Evolutionary conservation across 441 rosid genomes (phyloP).

Genomic region (Aquilaria agallochum): DNA sequence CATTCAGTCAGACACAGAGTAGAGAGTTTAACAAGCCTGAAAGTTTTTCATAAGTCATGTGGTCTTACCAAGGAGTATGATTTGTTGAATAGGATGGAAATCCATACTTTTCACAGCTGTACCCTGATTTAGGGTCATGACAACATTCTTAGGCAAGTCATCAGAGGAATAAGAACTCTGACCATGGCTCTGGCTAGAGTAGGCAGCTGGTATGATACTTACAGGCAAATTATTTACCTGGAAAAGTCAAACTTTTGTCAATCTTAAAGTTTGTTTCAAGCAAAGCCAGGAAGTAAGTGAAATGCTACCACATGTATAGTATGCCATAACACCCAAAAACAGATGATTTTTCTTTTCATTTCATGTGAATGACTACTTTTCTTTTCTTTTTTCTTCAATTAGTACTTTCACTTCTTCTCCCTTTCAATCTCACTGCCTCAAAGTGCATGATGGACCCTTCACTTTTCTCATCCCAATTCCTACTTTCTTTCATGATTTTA

Average conservation of each 20-base stretch:
- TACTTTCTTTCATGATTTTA: no score
- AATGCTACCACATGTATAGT: constrained; percentile 2
- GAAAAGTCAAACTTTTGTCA: constrained; percentile 10
- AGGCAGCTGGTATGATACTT: constrained; percentile 62
- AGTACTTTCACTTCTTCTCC: no score
- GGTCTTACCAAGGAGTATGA: constrained; percentile 63
- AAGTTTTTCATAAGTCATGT: constrained; percentile 7
- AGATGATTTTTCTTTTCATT: no score
- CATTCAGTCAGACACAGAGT: not conserved
- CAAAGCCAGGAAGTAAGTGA: constrained; percentile 5
- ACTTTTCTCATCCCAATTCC: no score
- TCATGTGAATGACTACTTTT: no score
- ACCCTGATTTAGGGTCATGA: constrained; percentile 50
- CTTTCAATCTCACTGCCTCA: no score
- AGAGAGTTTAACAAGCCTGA: not conserved
- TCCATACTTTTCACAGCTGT: constrained; percentile 82
- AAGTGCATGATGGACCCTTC: no score
- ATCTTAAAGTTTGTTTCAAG: constrained; percentile 4
- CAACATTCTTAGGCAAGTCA: constrained; percentile 68
- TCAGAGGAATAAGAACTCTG: constrained; percentile 64
- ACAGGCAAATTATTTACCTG: constrained; percentile 67
- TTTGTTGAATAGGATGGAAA: constrained; percentile 72
- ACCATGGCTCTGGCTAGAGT: constrained; percentile 57
- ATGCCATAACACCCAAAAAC: no score
- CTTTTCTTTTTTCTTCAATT: no score